Evolutionary conservation across 2,329 filamentous ascomycete genomes (phyloP).

Genomic region (Zasmidium cellare): DNA sequence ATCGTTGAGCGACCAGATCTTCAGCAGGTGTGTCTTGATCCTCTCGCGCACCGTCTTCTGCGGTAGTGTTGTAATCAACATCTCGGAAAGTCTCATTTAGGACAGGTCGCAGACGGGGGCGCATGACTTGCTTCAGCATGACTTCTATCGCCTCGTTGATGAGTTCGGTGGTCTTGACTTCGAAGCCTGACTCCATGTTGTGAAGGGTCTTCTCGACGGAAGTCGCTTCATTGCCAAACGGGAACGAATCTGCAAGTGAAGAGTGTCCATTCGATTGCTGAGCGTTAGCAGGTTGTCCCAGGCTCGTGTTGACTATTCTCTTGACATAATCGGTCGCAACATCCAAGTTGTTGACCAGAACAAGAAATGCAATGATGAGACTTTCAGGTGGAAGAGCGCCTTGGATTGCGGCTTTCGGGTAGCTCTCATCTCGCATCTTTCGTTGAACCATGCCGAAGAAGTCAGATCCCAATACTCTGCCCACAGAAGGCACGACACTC

Average conservation of each 20-base stretch:
- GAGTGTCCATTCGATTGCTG: constrained; percentile 4
- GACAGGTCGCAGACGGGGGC: constrained; percentile 78
- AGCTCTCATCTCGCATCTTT: constrained; percentile 95
- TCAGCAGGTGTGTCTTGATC: constrained; percentile 46
- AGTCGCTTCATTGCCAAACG: constrained; percentile 72
- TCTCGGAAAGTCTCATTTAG: constrained; percentile 89
- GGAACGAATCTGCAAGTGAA: constrained; percentile 63
- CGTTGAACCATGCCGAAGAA: constrained; percentile 97
- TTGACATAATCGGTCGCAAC: constrained; percentile 86
- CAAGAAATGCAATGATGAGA: constrained; percentile 83
- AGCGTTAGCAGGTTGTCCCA: constrained; percentile 40
- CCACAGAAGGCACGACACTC: constrained; percentile 75
- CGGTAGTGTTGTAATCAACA: constrained; percentile 74
- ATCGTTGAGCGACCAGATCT: constrained; percentile 73
- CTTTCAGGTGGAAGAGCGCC: constrained; percentile 84
- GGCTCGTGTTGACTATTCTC: constrained; percentile 74
- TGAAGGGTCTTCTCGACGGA: constrained; percentile 69
- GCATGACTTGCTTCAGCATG: constrained; percentile 83
- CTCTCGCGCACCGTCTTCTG: constrained; percentile 54
- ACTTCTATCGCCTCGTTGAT: constrained; percentile 82
- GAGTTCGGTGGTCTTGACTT: constrained; percentile 76
- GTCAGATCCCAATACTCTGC: constrained; percentile 79
- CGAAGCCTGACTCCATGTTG: constrained; percentile 70
- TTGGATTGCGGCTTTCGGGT: constrained; percentile 75
- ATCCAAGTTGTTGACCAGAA: constrained; percentile 94